Percentiles rank a stretch among this genome's conserved stretches.
Conservation (phyloP, 169 alveolate species). For the Neospora caninum region DNA sequence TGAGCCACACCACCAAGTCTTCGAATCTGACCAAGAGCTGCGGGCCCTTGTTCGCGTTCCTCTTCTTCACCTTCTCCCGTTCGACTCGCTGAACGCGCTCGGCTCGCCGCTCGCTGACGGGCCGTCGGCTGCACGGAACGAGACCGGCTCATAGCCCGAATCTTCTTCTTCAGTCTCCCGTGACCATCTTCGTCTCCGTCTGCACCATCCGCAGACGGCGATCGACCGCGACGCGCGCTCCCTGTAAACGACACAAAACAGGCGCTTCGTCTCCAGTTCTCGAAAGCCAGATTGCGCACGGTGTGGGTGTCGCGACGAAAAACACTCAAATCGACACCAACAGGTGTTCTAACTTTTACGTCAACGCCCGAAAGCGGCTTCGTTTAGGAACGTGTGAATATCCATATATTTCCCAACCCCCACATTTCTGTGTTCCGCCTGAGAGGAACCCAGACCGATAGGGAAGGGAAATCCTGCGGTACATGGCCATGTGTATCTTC, state of each 20-base stretch:
- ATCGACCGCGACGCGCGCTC: conserved; percentile 13
- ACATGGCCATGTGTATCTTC: too few relatives aligned
- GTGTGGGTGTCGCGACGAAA: too few relatives aligned
- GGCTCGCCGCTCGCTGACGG: neutral
- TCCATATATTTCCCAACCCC: too few relatives aligned
- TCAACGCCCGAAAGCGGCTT: too few relatives aligned
- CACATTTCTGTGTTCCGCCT: too few relatives aligned
- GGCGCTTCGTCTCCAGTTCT: too few relatives aligned
- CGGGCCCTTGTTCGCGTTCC: conserved; percentile 46
- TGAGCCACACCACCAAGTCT: conserved; percentile 64
- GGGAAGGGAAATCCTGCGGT: too few relatives aligned
- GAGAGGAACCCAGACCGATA: too few relatives aligned
- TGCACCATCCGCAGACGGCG: neutral
- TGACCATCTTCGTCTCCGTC: conserved; percentile 46
- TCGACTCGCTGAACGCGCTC: neutral
- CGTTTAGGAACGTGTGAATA: too few relatives aligned
- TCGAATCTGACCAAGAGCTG: conserved; percentile 27
- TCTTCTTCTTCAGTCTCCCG: neutral
- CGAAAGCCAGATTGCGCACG: too few relatives aligned
- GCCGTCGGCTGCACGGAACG: conserved; percentile 45
- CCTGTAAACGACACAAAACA: neutral
- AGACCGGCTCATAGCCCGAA: conserved; percentile 18
- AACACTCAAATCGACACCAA: too few relatives aligned
- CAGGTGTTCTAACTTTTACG: too few relatives aligned
- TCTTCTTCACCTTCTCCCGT: neutral